Percentiles rank a stretch among this genome's conserved stretches.
These are phyloP conservation scores for Cyclocybe aegerita DNA, from an alignment of 768 basidiomycete species.

Conservation along the genomic window DNA sequence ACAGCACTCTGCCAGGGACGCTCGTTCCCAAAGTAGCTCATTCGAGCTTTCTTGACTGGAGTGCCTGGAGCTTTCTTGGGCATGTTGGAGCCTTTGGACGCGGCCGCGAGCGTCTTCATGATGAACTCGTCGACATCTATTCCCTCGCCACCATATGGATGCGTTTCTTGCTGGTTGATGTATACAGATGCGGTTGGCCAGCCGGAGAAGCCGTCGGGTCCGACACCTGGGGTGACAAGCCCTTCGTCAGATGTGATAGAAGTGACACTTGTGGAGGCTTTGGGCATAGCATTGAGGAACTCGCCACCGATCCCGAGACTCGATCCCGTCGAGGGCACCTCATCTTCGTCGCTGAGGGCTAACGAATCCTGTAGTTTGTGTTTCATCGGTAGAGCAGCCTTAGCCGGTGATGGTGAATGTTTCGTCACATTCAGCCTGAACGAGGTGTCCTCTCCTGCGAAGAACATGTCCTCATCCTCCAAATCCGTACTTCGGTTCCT, in stretches of 20 bases:
- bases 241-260: slow-evolving; percentile 64
- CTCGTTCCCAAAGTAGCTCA: slow-evolving; percentile 52
- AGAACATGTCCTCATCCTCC: slow-evolving; percentile 55
- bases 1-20: slow-evolving; percentile 84
- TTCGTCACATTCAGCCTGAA: slow-evolving; percentile 57
- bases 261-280: slow-evolving; percentile 61
- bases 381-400: slow-evolving; percentile 58
- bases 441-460: slow-evolving; percentile 48
- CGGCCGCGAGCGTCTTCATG: slow-evolving; percentile 60
- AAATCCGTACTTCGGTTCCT: slow-evolving; percentile 33
- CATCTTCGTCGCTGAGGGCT: slow-evolving; percentile 62
- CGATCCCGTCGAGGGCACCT: slow-evolving; percentile 24
- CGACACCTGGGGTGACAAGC: slow-evolving; percentile 67
- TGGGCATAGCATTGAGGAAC: slow-evolving; percentile 44
- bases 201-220: slow-evolving; percentile 51
- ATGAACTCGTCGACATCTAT: slow-evolving; percentile 71
- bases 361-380: slow-evolving; percentile 73
- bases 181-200: slow-evolving; percentile 57
- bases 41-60: slow-evolving; percentile 76
- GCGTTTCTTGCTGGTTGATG: slow-evolving; percentile 38
- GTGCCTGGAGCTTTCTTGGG: slow-evolving; percentile 75
- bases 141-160: slow-evolving; percentile 19
- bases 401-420: slow-evolving; percentile 56
- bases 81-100: slow-evolving; percentile 46
- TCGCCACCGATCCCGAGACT: slow-evolving; percentile 19